These are phyloP conservation scores for Yamadazyma paraphyllophila DNA, from an alignment of 805 yeast genomes.

Conservation along the genomic window DNA sequence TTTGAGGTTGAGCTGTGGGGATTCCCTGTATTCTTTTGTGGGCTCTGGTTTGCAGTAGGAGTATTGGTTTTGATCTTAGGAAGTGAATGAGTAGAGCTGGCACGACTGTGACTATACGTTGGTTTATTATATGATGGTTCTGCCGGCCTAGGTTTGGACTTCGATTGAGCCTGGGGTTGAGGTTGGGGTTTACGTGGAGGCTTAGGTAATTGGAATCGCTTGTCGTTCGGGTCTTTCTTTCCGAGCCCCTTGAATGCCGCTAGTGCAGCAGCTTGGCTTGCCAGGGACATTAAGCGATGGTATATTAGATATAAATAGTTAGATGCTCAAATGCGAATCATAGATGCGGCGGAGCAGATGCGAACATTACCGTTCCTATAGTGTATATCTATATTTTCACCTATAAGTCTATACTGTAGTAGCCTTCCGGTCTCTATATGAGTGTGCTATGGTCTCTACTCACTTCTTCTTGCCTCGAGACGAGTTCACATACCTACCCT, in stretches of 20 bases:
- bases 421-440: background rate
- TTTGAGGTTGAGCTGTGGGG: background rate
- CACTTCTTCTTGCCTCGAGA: constrained; percentile 30
- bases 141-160: constrained; percentile 2
- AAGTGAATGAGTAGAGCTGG: constrained; percentile 9
- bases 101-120: background rate
- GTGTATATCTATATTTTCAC: no score
- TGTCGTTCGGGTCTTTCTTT: background rate
- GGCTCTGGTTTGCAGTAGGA: background rate
- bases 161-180: constrained; percentile 4
- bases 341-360: no score
- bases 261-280: constrained; percentile 43
- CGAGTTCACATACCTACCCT: constrained; percentile 78
- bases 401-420: no score
- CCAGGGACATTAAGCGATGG: constrained; percentile 12
- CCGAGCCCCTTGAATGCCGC: constrained; percentile 37
- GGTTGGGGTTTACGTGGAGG: background rate
- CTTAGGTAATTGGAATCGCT: constrained; percentile 4
- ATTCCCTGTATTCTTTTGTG: background rate
- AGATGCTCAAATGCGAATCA: no score
- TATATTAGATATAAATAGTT: no score
- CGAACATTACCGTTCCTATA: no score
- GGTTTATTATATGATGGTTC: constrained; percentile 1
- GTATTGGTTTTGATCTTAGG: constrained; percentile 5
- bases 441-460: background rate